Evolutionary conservation across 169 alveolate genomes (phyloP).

Genomic region (Miamiensis avidus): DNA sequence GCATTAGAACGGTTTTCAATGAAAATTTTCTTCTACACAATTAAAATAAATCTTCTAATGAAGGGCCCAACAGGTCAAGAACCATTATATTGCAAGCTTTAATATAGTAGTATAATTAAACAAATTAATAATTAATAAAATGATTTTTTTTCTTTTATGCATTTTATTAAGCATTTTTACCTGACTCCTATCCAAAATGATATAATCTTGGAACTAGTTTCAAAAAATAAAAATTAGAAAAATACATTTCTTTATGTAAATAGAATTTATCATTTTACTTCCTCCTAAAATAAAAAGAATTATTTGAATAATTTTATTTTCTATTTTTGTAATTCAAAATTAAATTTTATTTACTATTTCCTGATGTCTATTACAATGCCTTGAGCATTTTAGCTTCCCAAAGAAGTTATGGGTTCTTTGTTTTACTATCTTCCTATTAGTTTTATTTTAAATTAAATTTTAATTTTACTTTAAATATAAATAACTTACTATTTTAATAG

Average conservation of each 20-base stretch:
- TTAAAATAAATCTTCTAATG: slow-evolving; percentile 64
- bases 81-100: slow-evolving; percentile 52
- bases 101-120: no score
- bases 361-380: slow-evolving; percentile 11
- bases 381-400: slow-evolving; percentile 52
- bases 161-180: not conserved
- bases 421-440: slow-evolving; percentile 50
- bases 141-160: no score
- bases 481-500: slow-evolving; percentile 49
- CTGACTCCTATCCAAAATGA: slow-evolving; percentile 21
- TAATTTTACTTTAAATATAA: no score
- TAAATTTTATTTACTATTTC: not conserved
- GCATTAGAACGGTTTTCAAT: slow-evolving; percentile 60
- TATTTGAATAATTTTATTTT: no score
- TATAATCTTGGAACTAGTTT: slow-evolving; percentile 18
- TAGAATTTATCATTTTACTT: not conserved
- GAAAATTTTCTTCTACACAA: slow-evolving; percentile 56
- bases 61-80: slow-evolving; percentile 74
- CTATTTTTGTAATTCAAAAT: no score
- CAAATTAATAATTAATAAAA: no score
- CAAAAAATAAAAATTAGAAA: not conserved
- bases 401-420: slow-evolving; percentile 46
- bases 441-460: not conserved
- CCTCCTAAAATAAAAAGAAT: not conserved
- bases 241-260: no score